Evolutionary conservation across 2,329 filamentous ascomycete genomes (phyloP).

Genomic region (Diaporthe sp.): DNA sequence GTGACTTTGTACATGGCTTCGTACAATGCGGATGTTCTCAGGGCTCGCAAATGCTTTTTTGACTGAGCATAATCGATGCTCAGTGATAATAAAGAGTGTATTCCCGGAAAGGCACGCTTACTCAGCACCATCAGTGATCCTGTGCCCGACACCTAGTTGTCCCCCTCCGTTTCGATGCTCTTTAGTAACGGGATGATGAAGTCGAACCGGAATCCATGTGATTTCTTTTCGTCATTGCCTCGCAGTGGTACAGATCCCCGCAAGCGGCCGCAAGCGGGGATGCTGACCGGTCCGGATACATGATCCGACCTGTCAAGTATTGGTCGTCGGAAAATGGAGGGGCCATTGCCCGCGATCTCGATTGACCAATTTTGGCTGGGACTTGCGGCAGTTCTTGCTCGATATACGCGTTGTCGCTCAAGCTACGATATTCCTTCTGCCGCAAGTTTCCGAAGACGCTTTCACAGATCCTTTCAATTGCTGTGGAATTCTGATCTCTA

Average conservation of each 20-base stretch:
- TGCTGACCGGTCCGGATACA: not conserved
- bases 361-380: not conserved
- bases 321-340: not conserved
- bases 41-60: not conserved
- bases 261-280: not conserved
- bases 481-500: not conserved
- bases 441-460: not conserved
- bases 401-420: not conserved
- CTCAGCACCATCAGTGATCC: not conserved
- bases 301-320: not conserved
- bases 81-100: not conserved
- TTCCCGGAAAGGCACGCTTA: not conserved
- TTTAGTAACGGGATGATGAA: not conserved
- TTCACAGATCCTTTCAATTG: not conserved
- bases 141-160: not conserved
- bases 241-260: not conserved
- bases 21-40: not conserved
- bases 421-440: not conserved
- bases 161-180: not conserved
- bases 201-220: not conserved
- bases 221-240: not conserved
- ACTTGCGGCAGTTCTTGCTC: not conserved
- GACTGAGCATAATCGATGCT: not conserved
- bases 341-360: not conserved
- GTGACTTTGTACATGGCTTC: slow-evolving; percentile 11